A percentile compares a stretch with the other conserved stretches of the same genome.
Conservation (phyloP, 106 monocot genomes). For the Phalaenopsis aphrodite region DNA sequence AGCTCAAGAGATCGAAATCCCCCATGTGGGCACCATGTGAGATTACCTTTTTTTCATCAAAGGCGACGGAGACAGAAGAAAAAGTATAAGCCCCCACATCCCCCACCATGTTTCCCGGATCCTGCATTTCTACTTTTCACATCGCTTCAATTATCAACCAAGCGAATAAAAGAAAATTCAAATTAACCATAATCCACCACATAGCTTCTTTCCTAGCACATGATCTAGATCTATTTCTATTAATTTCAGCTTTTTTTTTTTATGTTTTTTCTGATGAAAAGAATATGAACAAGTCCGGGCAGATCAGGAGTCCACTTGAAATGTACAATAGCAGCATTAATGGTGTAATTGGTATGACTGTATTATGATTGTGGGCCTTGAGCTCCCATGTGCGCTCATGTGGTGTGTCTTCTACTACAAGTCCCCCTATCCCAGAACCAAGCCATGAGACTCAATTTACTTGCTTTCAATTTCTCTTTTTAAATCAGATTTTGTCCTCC, state of each 20-base stretch:
- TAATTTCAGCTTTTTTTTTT: too few relatives aligned
- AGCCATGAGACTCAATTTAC: neutral
- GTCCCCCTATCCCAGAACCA: neutral
- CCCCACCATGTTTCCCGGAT: conserved; percentile 56
- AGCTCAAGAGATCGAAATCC: conserved; percentile 11
- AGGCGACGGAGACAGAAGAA: conserved; percentile 9
- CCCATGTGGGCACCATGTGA: conserved; percentile 84
- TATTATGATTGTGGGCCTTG: conserved; percentile 21
- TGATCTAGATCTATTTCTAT: too few relatives aligned
- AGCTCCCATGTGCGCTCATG: conserved; percentile 62
- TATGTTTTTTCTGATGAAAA: too few relatives aligned
- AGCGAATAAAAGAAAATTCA: neutral
- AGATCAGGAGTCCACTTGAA: too few relatives aligned
- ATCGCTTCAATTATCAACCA: conserved; percentile 8
- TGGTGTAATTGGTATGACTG: neutral
- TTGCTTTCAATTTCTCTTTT: too few relatives aligned
- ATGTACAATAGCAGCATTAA: too few relatives aligned
- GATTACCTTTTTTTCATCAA: conserved; percentile 24
- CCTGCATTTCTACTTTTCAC: conserved; percentile 36
- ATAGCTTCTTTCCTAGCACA: too few relatives aligned
- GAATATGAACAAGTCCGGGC: too few relatives aligned
- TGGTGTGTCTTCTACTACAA: conserved; percentile 47
- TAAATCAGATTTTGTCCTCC: too few relatives aligned
- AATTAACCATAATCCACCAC: too few relatives aligned
- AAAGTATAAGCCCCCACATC: conserved; percentile 7